Base-by-base conservation (phyloP, 2,329 filamentous ascomycete genomes). In the Orbilia blumenaviensis region DNA sequence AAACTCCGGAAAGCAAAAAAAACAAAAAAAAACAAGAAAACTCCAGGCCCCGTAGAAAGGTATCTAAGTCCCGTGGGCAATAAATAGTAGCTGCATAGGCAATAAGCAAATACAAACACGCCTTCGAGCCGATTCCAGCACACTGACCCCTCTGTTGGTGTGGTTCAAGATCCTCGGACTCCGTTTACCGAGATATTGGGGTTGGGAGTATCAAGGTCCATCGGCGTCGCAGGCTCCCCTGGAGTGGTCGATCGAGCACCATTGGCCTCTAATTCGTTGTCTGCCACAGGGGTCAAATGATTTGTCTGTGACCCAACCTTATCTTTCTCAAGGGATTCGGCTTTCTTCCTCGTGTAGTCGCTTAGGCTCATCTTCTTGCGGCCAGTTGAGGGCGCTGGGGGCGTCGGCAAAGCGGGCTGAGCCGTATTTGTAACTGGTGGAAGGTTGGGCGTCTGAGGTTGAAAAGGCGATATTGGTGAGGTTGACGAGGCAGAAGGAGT, bases 1-100 rank as follows among this genome's bases (percentile, higher is more conserved):
- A n/a, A 42, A 60, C 23, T 29, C 23, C 36, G 21, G 41, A 66
- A 60, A n/a, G 32, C 41, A 63, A 38, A 38, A 10, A 41, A 46
- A 32, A 21, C 3, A 50, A 48, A 68, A 36, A 60, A 61, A 18
- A 46, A 42, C 18, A 27, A 44, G 27, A 27, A 61, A 76, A 76
- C 72, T 69, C 72, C 72, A 36, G 41, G 38, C 64, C 62, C 58
- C 72, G 38, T 61, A 76, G 54, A 67, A 34, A 75, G 64, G 72
- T 76, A 76, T 76, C 72, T 76, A 76, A 61, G 58, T 54, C 69
- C n/a, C 64, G 42, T 76, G 21, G 23, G 36, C 62, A 68, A 61
- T 46, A 67, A 68, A 25, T n/a, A 76, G 61, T 27, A 62, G 62
- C n/a, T n/a, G n/a, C n/a, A 27, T 16, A 66, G 27, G 42, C 46